phyloP scores from a whole-genome alignment of 345 rosid genomes.

The Brassica cretica region DNA sequence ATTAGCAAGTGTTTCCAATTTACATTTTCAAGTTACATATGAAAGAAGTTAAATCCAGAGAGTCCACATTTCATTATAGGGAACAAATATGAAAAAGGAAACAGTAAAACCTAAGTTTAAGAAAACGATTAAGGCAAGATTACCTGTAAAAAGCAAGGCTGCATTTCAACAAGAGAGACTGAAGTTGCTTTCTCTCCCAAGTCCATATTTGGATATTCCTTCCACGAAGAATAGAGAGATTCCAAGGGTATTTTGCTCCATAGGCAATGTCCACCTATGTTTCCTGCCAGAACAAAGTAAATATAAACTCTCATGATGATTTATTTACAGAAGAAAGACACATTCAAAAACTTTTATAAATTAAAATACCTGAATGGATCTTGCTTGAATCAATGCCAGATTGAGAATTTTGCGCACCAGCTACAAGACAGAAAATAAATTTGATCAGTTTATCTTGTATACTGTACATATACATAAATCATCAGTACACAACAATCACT shows the following conservation, averaged over 20 bases:
- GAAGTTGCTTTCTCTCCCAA: slow-evolving; percentile 82
- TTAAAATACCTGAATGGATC: slow-evolving; percentile 54
- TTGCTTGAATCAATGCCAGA: slow-evolving; percentile 61
- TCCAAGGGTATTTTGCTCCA: slow-evolving; percentile 82
- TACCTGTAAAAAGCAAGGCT: slow-evolving; percentile 82
- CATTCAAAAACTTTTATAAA: slow-evolving; percentile 8
- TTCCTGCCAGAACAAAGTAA: slow-evolving; percentile 49
- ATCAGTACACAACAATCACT: slow-evolving; percentile 11
- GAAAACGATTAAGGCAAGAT: neutral
- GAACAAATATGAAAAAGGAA: neutral
- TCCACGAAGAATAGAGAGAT: slow-evolving; percentile 66
- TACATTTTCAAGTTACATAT: slow-evolving; percentile 7
- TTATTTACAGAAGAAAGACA: slow-evolving; percentile 18
- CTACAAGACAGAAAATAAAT: slow-evolving; percentile 45
- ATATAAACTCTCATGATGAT: neutral
- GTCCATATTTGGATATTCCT: slow-evolving; percentile 72
- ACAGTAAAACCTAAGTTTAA: neutral
- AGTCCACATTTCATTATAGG: slow-evolving; percentile 7
- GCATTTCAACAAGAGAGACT: slow-evolving; percentile 67
- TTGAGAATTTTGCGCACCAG: slow-evolving; percentile 64
- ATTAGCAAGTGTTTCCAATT: slow-evolving; percentile 4
- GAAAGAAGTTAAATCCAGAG: slow-evolving; percentile 12
- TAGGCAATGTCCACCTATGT: slow-evolving; percentile 72
- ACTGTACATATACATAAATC: slow-evolving; percentile 19
- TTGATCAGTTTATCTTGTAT: slow-evolving; percentile 23